Base-by-base conservation (phyloP, 2,329 filamentous ascomycete species). In the Pyrenophora tritici-repentis region DNA sequence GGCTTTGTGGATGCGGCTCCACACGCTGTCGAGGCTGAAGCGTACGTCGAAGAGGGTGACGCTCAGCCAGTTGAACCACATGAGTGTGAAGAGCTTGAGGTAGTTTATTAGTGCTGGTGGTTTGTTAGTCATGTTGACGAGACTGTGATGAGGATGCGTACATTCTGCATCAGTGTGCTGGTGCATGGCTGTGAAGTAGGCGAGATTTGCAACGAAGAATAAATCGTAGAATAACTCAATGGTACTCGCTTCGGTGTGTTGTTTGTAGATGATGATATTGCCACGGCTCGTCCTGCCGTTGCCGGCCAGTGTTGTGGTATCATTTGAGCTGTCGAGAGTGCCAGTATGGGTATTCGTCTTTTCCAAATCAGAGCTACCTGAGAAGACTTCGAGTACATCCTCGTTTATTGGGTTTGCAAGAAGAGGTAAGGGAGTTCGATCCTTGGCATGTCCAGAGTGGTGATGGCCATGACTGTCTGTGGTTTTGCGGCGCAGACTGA, bases 41-140 rank as follows among this genome's bases (percentile, higher is more conserved):
- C 86, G 83, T 31, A 87, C 81, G 67, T 88, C 86, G 63, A 84
- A 87, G 1, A 88, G 71, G 9, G 81, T 80, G 13, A 83, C 81
- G 44, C 84, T 75, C 13, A 87, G 77, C 86, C 86, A 88, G 13
- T 83, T 86, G 51, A 86, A 83, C 85, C 85, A 88, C 12, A 87
- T 73, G 9, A 88, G 75, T 6, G 81, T 73, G 64, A 84, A 78
- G 55, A 81, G 81, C 39, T 82, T 74, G 46, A 83, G 71, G 60
- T 83, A 80, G 42, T 78, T 61, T 42, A 65, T 57, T 4, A 77
- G 58, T 17, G 52, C 59, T 64, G n/a, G 22, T 2, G 6, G 6
- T 16, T 8, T n/a, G 10, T 62, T 16, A 59, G 51, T 42, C 1
- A 12, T 9, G 10, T 4, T 41, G 7, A 10, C 8, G 13, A 8